These are phyloP conservation scores for Salix brachista DNA, from an alignment of 345 rosid genomes.

Conservation along the genomic window DNA sequence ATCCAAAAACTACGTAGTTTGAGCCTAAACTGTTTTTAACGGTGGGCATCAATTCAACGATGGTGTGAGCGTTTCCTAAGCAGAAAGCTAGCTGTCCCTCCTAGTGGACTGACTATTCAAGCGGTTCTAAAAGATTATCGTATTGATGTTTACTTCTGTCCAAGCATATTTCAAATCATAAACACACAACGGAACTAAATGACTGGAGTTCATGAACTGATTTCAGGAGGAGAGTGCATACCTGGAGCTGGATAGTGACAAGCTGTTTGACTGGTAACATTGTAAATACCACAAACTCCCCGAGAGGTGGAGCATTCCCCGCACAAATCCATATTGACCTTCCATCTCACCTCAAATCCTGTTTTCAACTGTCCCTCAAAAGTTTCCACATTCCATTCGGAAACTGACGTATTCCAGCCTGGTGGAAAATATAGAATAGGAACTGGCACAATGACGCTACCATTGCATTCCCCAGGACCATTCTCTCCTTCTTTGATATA, in stretches of 20 bases:
- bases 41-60: no score
- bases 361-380: neutral
- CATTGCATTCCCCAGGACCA: neutral
- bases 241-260: constrained; percentile 4
- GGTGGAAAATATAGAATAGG: neutral
- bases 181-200: neutral
- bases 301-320: neutral
- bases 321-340: neutral
- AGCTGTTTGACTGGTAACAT: neutral
- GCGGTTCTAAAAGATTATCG: neutral
- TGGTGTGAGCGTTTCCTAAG: no score
- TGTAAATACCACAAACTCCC: constrained; percentile 15
- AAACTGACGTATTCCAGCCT: neutral
- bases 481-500: neutral
- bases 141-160: no score
- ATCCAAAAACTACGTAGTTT: no score
- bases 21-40: no score
- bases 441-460: constrained; percentile 18
- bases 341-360: constrained; percentile 20
- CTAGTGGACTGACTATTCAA: neutral
- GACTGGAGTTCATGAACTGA: neutral
- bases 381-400: neutral
- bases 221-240: neutral
- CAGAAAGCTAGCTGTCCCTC: neutral
- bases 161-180: no score